A percentile compares a stretch with the other conserved stretches of the same genome.
These are phyloP conservation scores for Coniochaeta sp. DNA, from an alignment of 2,329 filamentous ascomycete genomes.

Conservation along the genomic window DNA sequence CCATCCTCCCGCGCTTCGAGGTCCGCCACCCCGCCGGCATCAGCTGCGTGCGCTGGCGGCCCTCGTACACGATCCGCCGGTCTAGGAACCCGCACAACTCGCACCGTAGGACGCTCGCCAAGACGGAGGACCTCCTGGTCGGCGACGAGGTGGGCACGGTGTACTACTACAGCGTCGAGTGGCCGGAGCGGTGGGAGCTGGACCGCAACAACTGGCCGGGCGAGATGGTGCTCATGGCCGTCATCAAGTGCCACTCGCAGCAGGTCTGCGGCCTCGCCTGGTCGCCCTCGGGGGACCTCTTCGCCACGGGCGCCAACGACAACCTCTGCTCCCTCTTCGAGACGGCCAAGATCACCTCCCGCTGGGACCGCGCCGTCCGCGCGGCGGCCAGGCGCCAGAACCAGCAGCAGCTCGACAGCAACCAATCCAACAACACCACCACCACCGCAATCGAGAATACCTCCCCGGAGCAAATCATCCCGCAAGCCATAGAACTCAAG, in stretches of 20 bases:
- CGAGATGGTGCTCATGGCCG: conserved; percentile 68
- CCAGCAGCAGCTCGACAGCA: neutral
- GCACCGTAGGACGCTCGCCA: conserved; percentile 41
- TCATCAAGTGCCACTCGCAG: conserved; percentile 73
- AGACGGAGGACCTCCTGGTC: conserved; percentile 77
- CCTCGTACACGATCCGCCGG: conserved; percentile 46
- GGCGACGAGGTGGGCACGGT: conserved; percentile 78
- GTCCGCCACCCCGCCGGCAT: conserved; percentile 65
- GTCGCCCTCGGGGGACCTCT: conserved; percentile 57
- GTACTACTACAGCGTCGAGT: conserved; percentile 87
- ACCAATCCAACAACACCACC: neutral
- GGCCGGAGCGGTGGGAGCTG: conserved; percentile 62
- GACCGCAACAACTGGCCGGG: conserved; percentile 65
- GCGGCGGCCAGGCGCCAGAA: neutral
- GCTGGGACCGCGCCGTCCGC: neutral
- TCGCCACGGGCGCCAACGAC: conserved; percentile 90
- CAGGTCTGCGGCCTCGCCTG: conserved; percentile 77
- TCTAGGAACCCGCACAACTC: conserved; percentile 41
- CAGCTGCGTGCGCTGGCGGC: conserved; percentile 77
- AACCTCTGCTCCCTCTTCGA: conserved; percentile 82
- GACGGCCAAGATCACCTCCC: conserved; percentile 46
- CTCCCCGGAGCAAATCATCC: neutral
- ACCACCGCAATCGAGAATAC: too few species aligned
- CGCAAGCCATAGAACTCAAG: conserved; percentile 37
- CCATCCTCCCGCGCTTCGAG: conserved; percentile 74